Evolutionary conservation across 2,329 filamentous ascomycete genomes (phyloP).

Genomic region (Fusarium sp.): DNA sequence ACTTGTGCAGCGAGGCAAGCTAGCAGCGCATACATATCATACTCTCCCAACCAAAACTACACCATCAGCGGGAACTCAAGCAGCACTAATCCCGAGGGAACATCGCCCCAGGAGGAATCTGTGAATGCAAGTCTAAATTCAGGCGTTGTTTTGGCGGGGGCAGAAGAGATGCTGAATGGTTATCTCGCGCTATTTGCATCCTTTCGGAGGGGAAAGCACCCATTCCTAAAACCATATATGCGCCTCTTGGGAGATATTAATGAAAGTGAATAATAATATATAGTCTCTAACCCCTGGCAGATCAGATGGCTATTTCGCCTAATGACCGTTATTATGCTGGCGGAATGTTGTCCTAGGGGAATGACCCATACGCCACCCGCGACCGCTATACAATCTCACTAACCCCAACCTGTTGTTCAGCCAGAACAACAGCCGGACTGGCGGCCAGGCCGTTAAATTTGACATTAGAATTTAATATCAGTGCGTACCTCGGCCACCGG

Average conservation of each 20-base stretch:
- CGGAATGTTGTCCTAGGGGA: too few species aligned
- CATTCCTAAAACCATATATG: neutral
- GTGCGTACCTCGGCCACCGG: conserved; percentile 43
- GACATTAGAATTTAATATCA: conserved; percentile 5
- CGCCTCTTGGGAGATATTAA: neutral
- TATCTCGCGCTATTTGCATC: neutral
- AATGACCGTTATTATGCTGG: too few species aligned
- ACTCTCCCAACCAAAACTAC: neutral
- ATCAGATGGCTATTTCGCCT: too few species aligned
- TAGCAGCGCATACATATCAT: too few species aligned
- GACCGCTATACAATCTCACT: too few species aligned
- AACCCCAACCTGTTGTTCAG: too few species aligned
- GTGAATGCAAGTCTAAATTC: rapidly evolving
- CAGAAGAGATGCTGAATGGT: neutral
- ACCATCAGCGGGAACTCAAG: rapidly evolving
- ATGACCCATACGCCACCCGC: too few species aligned
- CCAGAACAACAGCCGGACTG: too few species aligned
- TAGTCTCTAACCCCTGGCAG: too few species aligned
- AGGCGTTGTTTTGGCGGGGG: rapidly evolving
- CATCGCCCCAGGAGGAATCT: neutral
- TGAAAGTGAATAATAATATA: too few species aligned
- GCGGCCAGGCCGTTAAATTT: too few species aligned
- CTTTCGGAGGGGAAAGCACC: neutral
- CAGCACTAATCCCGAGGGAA: rapidly evolving
- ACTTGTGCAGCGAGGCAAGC: neutral